phyloP scores from a whole-genome alignment of 2,329 filamentous ascomycete species.

The Aspergillus quadricinctus region DNA sequence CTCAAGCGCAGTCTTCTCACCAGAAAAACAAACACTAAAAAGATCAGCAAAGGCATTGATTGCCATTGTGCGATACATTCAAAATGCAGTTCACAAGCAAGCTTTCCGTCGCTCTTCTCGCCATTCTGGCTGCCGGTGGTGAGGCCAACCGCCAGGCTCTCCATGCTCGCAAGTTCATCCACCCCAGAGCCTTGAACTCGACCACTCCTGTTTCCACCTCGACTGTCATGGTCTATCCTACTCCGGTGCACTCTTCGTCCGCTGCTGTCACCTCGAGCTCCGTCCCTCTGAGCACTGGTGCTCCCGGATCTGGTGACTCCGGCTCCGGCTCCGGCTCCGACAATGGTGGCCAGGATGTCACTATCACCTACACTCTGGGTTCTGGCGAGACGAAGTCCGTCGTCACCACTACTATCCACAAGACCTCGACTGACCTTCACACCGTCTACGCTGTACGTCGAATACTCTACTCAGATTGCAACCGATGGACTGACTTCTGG shows the following conservation, averaged over 20 bases:
- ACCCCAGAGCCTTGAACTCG: slow-evolving; percentile 15
- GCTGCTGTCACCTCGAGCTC: slow-evolving; percentile 9
- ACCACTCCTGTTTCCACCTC: slow-evolving; percentile 12
- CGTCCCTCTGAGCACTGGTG: slow-evolving; percentile 20
- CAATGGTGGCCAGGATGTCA: slow-evolving; percentile 20
- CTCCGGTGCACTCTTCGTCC: slow-evolving; percentile 8
- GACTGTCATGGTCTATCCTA: slow-evolving; percentile 19
- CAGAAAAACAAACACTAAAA: neutral
- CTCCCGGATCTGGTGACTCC: slow-evolving; percentile 7
- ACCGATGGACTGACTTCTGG: neutral
- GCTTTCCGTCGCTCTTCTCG: slow-evolving; percentile 31
- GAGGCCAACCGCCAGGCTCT: slow-evolving; percentile 29
- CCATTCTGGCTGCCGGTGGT: slow-evolving; percentile 31
- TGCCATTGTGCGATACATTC: slow-evolving; percentile 13
- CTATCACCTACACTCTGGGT: slow-evolving; percentile 39
- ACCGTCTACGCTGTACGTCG: slow-evolving; percentile 26
- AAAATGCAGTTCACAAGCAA: slow-evolving; percentile 37
- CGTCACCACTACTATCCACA: slow-evolving; percentile 31
- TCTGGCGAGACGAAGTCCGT: slow-evolving; percentile 32
- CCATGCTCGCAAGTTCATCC: slow-evolving; percentile 21
- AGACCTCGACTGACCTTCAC: slow-evolving; percentile 25
- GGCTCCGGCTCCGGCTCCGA: neutral
- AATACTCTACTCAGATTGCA: no score
- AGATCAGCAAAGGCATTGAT: slow-evolving; percentile 17
- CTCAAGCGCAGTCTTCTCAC: slow-evolving; percentile 7